phyloP scores from a whole-genome alignment of 2,329 filamentous ascomycete genomes.

The Epichloe hybrida region DNA sequence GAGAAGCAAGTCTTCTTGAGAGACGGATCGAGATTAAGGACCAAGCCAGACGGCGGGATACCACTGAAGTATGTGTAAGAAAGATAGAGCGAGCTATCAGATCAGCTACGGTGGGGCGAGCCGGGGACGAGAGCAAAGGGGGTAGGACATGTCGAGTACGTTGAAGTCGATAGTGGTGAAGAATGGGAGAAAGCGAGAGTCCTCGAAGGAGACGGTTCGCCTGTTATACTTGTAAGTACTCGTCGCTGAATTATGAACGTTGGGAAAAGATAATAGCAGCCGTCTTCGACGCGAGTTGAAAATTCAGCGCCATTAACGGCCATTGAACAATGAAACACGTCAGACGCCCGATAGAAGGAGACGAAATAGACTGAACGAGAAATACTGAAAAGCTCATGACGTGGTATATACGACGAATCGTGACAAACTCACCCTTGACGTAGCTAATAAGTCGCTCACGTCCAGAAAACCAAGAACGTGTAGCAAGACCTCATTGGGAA shows the following conservation, averaged over 20 bases:
- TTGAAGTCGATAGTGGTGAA: constrained; percentile 49
- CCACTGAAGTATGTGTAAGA: constrained; percentile 49
- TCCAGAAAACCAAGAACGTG: constrained; percentile 42
- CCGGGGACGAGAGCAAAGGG: constrained; percentile 40
- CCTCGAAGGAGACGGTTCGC: constrained; percentile 47
- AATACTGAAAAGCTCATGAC: background rate
- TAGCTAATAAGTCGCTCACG: constrained; percentile 40
- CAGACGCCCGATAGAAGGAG: background rate
- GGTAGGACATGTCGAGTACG: constrained; percentile 40
- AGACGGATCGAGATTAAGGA: constrained; percentile 53
- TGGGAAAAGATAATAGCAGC: too few relatives aligned
- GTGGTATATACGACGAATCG: background rate
- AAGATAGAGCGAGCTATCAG: constrained; percentile 54
- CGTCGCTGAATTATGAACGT: background rate
- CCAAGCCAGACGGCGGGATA: constrained; percentile 49
- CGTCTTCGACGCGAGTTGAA: background rate
- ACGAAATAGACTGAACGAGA: background rate
- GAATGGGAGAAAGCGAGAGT: constrained; percentile 50
- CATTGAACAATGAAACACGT: background rate
- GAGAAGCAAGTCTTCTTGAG: constrained; percentile 43
- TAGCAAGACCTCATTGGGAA: constrained; percentile 44
- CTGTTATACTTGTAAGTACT: constrained; percentile 22
- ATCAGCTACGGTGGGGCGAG: constrained; percentile 45
- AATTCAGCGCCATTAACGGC: background rate
- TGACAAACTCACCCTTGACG: constrained; percentile 37